Evolutionary conservation across 2,329 filamentous ascomycete species (phyloP).

Genomic region (Clarireedia monteithiana): DNA sequence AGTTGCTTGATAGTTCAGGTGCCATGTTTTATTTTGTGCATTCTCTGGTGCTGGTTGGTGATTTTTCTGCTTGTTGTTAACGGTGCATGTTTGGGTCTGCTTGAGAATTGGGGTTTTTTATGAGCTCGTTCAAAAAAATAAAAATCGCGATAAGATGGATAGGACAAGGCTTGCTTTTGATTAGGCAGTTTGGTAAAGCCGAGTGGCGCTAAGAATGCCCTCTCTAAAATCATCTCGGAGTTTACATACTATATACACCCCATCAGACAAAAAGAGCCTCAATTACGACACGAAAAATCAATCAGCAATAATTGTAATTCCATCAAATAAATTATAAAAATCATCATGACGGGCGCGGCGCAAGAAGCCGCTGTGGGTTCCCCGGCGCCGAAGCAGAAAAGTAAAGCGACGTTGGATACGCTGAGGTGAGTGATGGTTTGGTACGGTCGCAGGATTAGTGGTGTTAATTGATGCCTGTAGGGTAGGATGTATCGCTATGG

Average conservation of each 20-base stretch:
- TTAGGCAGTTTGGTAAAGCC: neutral
- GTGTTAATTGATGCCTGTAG: constrained; percentile 19
- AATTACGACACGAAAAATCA: neutral
- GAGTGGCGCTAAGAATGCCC: neutral
- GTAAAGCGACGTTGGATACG: constrained; percentile 77
- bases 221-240: neutral
- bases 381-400: constrained; percentile 57
- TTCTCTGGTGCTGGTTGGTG: neutral
- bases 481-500: constrained; percentile 30
- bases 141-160: neutral
- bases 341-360: constrained; percentile 47
- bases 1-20: constrained; percentile 55
- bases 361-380: constrained; percentile 45
- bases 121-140: neutral
- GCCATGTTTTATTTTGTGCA: constrained; percentile 18
- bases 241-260: no score
- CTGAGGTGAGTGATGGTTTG: constrained; percentile 50
- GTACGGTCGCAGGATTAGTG: constrained; percentile 7
- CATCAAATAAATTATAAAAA: constrained; percentile 3
- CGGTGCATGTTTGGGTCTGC: no score
- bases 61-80: constrained; percentile 1
- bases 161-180: neutral
- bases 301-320: constrained; percentile 16
- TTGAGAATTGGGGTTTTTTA: no score
- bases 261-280: neutral